Evolutionary conservation across 208 protist species (phyloP), one percentile per base, ranked within the genome.

Genomic region (Phytomonas francai): DNA sequence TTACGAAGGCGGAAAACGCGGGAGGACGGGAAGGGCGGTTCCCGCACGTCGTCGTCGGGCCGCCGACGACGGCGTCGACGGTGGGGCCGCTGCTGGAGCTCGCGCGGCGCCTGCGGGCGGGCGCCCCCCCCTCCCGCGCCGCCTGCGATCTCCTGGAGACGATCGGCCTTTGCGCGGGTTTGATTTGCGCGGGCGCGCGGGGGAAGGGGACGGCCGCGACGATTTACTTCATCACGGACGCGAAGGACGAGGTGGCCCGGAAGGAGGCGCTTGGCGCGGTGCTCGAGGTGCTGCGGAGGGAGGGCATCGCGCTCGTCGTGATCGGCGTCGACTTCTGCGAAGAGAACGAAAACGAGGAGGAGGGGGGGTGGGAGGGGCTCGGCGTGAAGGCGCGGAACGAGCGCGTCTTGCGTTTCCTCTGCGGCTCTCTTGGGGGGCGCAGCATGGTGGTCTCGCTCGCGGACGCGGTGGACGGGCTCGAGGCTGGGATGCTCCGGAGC

Each of bases 161-260:
- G 1, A 67, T 98, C 2, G 67, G 80, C 28, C 84, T 97, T 16
- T 92, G 83, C 36, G 78, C 78, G 30, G 74, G 93, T 14, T 33
- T 97, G 42, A 70, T 97, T 28, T 68, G 85, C n/a, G 78, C 78
- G 30, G 70, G 78, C 32, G 81, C 74, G 0, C 61, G 39, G 22
- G 80, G 79, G 7, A 83, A 76, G 29, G 80, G 81, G 63, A 92
- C 83, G 66, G 59, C 67, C n/a, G 83, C 89, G 25, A 65, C 80
- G 65, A 85, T 98, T 25, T 97, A 93, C 71, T 70, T 97, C 22
- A 54, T 97, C 36, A 96, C 93, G 0, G 90, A 96, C 34, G 87
- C 85, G 1, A 71, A 73, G n/a, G 76, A 85, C 39, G 73, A 76
- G 9, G 91, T 97, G 25, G 31, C 56, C 28, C 74, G 77, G 68